Base-by-base conservation (phyloP, 2,329 filamentous ascomycete genomes). In the Colletotrichum brevisporum region DNA sequence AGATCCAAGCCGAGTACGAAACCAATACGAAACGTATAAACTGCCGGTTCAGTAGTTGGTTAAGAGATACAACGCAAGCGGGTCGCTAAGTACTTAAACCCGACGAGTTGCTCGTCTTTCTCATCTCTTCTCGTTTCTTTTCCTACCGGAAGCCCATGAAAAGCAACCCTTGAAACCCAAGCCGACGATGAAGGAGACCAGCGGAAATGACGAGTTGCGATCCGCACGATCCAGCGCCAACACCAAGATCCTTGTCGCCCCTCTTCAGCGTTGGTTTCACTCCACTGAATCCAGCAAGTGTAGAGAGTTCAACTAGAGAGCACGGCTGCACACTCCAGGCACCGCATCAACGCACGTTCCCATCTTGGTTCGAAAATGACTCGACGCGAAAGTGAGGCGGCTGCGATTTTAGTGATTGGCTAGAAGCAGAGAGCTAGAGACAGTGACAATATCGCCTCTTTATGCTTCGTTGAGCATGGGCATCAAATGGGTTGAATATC, bases 1-100 rank as follows among this genome's bases (percentile, higher is more conserved):
- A 43, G 62, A 52, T 56, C 52, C 26, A 43, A 60, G 51, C 67
- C 67, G 67, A 67, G 67, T 67, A 67, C 67, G 67, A 69, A 61
- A 52, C 39, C 55, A 56, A 45, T 67, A 51, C 62, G 51, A 69
- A 69, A 67, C 62, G 21, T n/a, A 16, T 36, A n/a, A 15, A 18
- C n/a, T 31, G 41, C 2, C 18, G 36, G 12, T 10, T 18, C 18
- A 6, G 21, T 5, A 8, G 41, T 39, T 24, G n/a, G 48, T 24
- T 13, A 50, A 3, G 26, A 24, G 54, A 65, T 54, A 54, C 50
- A 12, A 13, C 12, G 4, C 61, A 54, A 50, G 54, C 18, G 18
- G 16, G 16, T 18, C n/a, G 16, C 4, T 24, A 16, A 16, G 18
- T 10, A 48, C 18, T 24, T 24, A 48, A 48, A 48, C 9, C 9